Percentiles rank a stretch among this genome's conserved stretches.
phyloP scores from a whole-genome alignment of 2,329 filamentous ascomycete genomes.

The Teratosphaeria zuluensis region DNA sequence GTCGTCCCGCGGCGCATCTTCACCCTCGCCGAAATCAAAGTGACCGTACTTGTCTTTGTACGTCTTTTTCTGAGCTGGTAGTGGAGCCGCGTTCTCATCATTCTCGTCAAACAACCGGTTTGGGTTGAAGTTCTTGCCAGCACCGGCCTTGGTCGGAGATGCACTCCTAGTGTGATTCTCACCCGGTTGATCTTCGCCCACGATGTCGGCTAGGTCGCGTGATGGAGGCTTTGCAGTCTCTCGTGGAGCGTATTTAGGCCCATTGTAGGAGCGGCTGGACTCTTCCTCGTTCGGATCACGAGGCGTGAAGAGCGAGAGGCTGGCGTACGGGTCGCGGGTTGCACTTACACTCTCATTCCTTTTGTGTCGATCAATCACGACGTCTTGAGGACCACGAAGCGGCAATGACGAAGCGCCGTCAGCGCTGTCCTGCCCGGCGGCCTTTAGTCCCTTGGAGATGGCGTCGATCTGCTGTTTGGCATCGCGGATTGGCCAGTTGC shows the following conservation, averaged over 20 bases:
- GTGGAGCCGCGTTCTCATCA: constrained; percentile 19
- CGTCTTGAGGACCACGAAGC: constrained; percentile 14
- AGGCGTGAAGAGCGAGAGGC: constrained; percentile 64
- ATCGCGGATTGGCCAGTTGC: constrained; percentile 92
- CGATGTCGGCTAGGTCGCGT: constrained; percentile 60
- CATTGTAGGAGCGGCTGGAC: constrained; percentile 36
- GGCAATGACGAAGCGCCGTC: constrained; percentile 11
- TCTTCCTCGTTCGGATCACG: constrained; percentile 51
- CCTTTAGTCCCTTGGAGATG: constrained; percentile 24
- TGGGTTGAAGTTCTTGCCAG: constrained; percentile 41
- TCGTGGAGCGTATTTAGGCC: constrained; percentile 49
- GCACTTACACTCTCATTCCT: constrained; percentile 24
- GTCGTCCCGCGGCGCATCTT: constrained; percentile 27
- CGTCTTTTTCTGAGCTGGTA: constrained; percentile 42
- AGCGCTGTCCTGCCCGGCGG: constrained; percentile 13
- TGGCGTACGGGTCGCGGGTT: constrained; percentile 47
- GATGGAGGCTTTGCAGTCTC: constrained; percentile 61
- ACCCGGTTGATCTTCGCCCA: constrained; percentile 31
- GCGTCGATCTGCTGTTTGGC: constrained; percentile 73
- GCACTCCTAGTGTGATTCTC: constrained; percentile 10
- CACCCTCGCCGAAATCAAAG: constrained; percentile 68
- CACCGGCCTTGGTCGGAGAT: constrained; percentile 32
- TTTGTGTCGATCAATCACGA: constrained; percentile 17
- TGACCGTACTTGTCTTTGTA: constrained; percentile 75
- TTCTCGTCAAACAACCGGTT: constrained; percentile 51